Evolutionary conservation across 306 rosid genomes (phyloP), one percentile per base, ranked within the genome.

Genomic region (Urtica urens): DNA sequence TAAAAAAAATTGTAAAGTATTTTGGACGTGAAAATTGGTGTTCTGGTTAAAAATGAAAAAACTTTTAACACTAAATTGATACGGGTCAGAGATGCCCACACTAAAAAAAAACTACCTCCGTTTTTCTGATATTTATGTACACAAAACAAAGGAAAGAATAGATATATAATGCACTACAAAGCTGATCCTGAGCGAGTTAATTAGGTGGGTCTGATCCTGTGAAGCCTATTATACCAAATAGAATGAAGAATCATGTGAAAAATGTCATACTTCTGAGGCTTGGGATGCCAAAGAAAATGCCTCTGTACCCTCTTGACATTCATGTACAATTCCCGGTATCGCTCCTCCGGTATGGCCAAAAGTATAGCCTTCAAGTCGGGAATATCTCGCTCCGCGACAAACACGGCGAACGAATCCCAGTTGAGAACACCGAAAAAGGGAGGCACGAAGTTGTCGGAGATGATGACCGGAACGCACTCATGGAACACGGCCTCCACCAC

Each of bases 241-340:
- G 95, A 85, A 75, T 92, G 96, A 26, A 92, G 81, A 38, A 79
- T 76, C 96, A 85, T 92, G 57, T 92, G 87, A 75, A 85, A 92
- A 57, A 92, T 73, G 58, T 85, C 96, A 53, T 79, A 85, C 64
- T 82, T 92, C 49, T 66, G 79, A 64, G 99, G 94, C 69, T 58
- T 72, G 24, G 62, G 55, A 71, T 85, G 96, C 99, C 99, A 92
- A 8, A 82, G 55, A 74, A 92, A 92, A 73, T 92, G 96, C 63
- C 70, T 62, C 56, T 85, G 99, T 27, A 85, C 82, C 78, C 39
- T 78, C 60, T 67, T 85, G 62, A 85, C 93, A 59, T 80, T 78
- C 79, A 67, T 67, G 38, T 82, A 85, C 94, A 92, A 69, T 72
- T 75, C 76, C 23, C 67, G 59, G 59, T 85, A 92, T 21, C 66